Conservation (phyloP, 2,329 filamentous ascomycete genomes). For the Diaporthe sp. region DNA sequence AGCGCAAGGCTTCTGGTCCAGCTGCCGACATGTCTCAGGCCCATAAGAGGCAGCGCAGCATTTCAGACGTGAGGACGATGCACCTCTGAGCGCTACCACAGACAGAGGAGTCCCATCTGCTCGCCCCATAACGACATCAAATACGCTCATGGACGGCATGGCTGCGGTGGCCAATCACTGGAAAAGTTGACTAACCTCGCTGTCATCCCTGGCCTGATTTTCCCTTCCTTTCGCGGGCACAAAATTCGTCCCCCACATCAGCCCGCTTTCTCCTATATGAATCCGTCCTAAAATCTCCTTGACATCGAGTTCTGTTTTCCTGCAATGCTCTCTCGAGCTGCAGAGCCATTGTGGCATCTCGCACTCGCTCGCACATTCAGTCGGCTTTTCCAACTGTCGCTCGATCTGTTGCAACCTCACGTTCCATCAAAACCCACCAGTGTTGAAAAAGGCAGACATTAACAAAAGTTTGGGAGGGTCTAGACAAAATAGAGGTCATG, state of each 20-base stretch:
- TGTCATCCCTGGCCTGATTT: conserved; percentile 42
- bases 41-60: conserved; percentile 72
- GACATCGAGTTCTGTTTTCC: not conserved
- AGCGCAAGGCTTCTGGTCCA: conserved; percentile 66
- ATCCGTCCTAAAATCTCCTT: not conserved
- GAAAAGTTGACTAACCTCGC: conserved; percentile 17
- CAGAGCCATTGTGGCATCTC: not conserved
- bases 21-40: conserved; percentile 52
- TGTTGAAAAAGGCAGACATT: not conserved
- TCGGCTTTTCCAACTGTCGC: not conserved
- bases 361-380: not conserved
- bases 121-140: conserved; percentile 41
- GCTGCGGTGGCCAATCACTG: conserved; percentile 38
- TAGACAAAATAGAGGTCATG: conserved; percentile 29
- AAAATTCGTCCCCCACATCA: not conserved
- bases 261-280: not conserved
- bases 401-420: not conserved
- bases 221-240: not conserved
- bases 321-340: not conserved
- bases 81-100: conserved; percentile 42
- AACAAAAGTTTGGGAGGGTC: conserved; percentile 28
- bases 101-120: not conserved
- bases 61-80: conserved; percentile 68
- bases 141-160: conserved; percentile 64
- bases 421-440: not conserved